Base-by-base conservation (phyloP, 2,329 filamentous ascomycete genomes). In the Whalleya microplaca region DNA sequence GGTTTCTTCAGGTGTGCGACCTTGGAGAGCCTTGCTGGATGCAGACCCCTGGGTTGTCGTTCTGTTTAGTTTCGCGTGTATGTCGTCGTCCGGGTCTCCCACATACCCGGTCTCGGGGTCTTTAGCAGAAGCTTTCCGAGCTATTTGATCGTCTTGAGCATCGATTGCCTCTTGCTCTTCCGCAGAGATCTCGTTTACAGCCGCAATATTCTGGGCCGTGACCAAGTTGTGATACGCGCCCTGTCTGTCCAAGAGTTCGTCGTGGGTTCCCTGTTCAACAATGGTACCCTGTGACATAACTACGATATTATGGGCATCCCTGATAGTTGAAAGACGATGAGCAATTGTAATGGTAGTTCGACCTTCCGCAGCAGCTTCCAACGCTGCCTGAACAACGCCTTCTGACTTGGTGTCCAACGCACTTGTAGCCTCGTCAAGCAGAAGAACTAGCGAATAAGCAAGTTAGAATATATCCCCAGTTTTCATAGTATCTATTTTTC, bases 281-380 rank as follows among this genome's bases (percentile, higher is more conserved):
- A 99, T 96, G n/a, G 81, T 78, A 12, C 95, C 95, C 58, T 87
- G 76, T 3, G 87, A 83, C 88, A 99, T 94, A 61, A 97, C 94
- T 12, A 98, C 91, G 64, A 99, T 99, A 68, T 96, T 97, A 73
- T 98, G 90, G 0, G 94, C 94, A 61, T 92, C 88, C 73, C 87
- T 92, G 77, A 99, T 96, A 5, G 95, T 99, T 0, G 92, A 96
- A 8, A 99, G 81, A 64, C 94, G 88, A 76, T 99, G 95, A 43
- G 95, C 95, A 73, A 99, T 98, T 6, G 93, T 91, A 66, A 98
- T 96, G 2, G 95, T 98, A 0, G 95, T 99, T 51, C 95, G 85
- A 21, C 93, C 94, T 61, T 89, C 83, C 1, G 92, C 84, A 21
- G 94, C 95, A 48, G 85, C 89, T 67, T 98, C 93, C 8, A 99